These are phyloP conservation scores for Russula griseocarnosa DNA, from an alignment of 768 basidiomycete species.

Conservation along the genomic window DNA sequence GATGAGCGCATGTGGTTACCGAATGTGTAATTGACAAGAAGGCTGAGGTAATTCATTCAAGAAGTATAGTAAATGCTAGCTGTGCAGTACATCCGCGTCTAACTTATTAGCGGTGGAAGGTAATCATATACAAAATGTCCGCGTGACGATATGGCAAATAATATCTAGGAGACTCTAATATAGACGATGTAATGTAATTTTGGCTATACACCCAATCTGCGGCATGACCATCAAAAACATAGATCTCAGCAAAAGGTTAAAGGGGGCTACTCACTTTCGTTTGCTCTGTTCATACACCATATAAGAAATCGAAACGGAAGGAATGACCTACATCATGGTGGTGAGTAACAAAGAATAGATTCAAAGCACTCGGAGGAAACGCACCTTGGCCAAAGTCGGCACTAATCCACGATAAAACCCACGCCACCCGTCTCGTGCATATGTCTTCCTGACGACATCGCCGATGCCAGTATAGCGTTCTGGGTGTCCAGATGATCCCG, in stretches of 20 bases:
- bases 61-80: not conserved
- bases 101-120: not conserved
- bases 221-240: not conserved
- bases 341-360: not conserved
- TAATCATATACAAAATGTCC: conserved; percentile 11
- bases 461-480: conserved; percentile 82
- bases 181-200: conserved; percentile 16
- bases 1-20: not conserved
- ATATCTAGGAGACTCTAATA: conserved; percentile 13
- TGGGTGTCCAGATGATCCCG: conserved; percentile 93
- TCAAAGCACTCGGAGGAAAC: not conserved
- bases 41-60: not conserved
- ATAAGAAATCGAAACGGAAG: conserved; percentile 95
- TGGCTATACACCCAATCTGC: conserved; percentile 22
- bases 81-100: not conserved
- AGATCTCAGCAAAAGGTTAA: not conserved
- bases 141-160: not conserved
- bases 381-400: conserved; percentile 87
- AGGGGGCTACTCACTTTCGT: conserved; percentile 51
- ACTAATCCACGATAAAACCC: conserved; percentile 92
- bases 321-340: conserved; percentile 63
- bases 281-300: conserved; percentile 89
- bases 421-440: conserved; percentile 82
- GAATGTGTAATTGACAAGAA: not conserved
- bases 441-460: conserved; percentile 81